phyloP scores from a whole-genome alignment of 768 basidiomycete species.

The Pleurotus giganteus region DNA sequence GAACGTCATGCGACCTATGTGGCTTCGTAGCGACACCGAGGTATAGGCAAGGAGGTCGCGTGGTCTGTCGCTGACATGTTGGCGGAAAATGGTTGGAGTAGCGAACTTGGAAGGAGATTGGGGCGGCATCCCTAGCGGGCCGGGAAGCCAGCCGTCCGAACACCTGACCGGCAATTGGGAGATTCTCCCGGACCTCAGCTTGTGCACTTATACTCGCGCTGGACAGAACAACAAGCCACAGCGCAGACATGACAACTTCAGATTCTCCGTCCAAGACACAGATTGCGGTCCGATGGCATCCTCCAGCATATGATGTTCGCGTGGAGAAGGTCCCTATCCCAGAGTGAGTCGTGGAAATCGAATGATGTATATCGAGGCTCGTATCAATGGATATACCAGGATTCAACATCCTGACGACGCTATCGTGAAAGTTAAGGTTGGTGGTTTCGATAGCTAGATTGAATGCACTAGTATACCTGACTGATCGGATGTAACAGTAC shows the following conservation, averaged over 20 bases:
- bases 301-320: conserved; percentile 67
- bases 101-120: not conserved
- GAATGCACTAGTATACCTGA: conserved; percentile 1
- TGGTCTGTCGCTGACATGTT: not conserved
- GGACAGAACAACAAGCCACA: not conserved
- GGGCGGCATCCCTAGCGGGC: not conserved
- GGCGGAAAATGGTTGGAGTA: not conserved
- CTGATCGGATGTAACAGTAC: conserved; percentile 37
- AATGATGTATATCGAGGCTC: not conserved
- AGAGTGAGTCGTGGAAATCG: conserved; percentile 22
- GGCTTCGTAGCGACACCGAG: not conserved
- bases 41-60: not conserved
- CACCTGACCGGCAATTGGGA: too few relatives aligned
- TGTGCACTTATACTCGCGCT: too few relatives aligned
- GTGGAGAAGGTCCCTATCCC: conserved; percentile 64
- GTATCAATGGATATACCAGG: conserved; percentile 28
- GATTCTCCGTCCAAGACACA: not conserved
- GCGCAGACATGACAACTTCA: not conserved
- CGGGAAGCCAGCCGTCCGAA: too few relatives aligned
- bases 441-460: conserved; percentile 13
- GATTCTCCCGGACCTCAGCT: too few relatives aligned
- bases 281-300: conserved; percentile 60
- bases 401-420: conserved; percentile 75
- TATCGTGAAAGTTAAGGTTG: conserved; percentile 70
- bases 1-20: too few relatives aligned